phyloP scores from a whole-genome alignment of 2,329 filamentous ascomycete species.

The Cladosporium austrohemisphaericum region DNA sequence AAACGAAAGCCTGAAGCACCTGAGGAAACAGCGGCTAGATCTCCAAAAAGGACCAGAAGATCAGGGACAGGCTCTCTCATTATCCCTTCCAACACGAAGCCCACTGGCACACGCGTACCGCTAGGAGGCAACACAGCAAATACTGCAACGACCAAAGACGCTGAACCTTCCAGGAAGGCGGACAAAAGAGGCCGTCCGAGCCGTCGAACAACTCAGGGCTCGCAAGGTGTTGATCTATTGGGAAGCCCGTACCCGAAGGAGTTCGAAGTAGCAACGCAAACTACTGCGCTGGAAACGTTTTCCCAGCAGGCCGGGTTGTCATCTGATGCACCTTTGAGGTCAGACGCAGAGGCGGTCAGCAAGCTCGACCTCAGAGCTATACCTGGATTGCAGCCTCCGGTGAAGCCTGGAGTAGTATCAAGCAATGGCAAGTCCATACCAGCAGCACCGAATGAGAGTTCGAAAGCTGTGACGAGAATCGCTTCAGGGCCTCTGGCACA shows the following conservation, averaged over 20 bases:
- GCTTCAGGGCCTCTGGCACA: slow-evolving; percentile 19
- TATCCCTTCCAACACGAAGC: too few relatives aligned
- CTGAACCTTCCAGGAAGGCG: not conserved
- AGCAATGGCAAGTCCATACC: slow-evolving; percentile 42
- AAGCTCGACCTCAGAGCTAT: not conserved
- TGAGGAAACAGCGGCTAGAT: too few relatives aligned
- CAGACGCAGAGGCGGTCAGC: not conserved
- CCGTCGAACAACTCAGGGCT: slow-evolving; percentile 19
- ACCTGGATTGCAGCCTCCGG: not conserved
- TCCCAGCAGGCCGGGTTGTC: slow-evolving; percentile 23
- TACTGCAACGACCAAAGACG: not conserved
- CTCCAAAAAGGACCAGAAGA: too few relatives aligned
- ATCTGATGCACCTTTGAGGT: slow-evolving; percentile 16
- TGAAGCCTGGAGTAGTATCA: slow-evolving; percentile 25
- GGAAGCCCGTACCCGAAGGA: slow-evolving; percentile 31
- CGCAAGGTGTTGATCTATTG: slow-evolving; percentile 26
- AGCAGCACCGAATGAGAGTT: slow-evolving; percentile 39
- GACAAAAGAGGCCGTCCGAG: not conserved
- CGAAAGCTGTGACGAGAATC: slow-evolving; percentile 39
- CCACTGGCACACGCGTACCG: too few relatives aligned
- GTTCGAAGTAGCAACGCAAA: slow-evolving; percentile 21
- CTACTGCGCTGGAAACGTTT: slow-evolving; percentile 27
- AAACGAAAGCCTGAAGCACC: too few relatives aligned
- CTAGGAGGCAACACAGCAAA: too few relatives aligned
- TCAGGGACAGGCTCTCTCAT: too few relatives aligned